Base-by-base conservation (phyloP, 169 alveolate species). In the Plasmodium inui region DNA sequence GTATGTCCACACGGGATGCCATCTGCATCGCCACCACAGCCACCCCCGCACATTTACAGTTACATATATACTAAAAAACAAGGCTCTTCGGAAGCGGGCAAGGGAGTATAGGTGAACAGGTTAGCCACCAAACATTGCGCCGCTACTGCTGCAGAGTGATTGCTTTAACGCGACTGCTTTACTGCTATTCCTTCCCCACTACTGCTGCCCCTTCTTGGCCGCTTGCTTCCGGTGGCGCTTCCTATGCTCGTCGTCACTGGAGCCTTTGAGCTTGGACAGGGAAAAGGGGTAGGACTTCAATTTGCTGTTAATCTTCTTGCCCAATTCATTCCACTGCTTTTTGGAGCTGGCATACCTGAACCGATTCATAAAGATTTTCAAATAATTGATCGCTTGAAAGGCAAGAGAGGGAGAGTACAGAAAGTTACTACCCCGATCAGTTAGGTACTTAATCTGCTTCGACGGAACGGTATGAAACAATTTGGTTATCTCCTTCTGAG, bases 281-380 rank as follows among this genome's bases (percentile, higher is more conserved):
- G 93, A 85, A 74, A 37, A 85, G 0, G 93, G 93, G 39, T 85
- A 85, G 14, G 93, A 85, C 41, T 85, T 85, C 22, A 85, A 50
- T 39, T 85, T 85, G 28, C 61, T 85, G 39, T 85, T 85, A 10
- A 85, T 74, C 30, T 85, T 85, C 57, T 85, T 85, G 5, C 93
- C 93, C 32, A 85, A 85, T 30, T 85, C 93, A 76, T 85, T 85
- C 93, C 93, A 85, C 39, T 85, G 93, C 37, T 73, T 74, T 74
- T 85, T 85, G n/a, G 78, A 53, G 37, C 93, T 73, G 55, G 93
- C 93, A 74, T 85, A 85, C 61, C 93, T 44, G 32, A 85, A 85
- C 39, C 61, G 74, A 39, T 30, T 72, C 93, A 85, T 85, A 85
- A 85, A 85, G 3, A 85, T 85, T 50, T 85, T 85, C 34, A 85